Percentiles rank a stretch among this genome's conserved stretches.
These are phyloP conservation scores for Albatrellus ellisii DNA, from an alignment of 768 basidiomycete species.

Conservation along the genomic window DNA sequence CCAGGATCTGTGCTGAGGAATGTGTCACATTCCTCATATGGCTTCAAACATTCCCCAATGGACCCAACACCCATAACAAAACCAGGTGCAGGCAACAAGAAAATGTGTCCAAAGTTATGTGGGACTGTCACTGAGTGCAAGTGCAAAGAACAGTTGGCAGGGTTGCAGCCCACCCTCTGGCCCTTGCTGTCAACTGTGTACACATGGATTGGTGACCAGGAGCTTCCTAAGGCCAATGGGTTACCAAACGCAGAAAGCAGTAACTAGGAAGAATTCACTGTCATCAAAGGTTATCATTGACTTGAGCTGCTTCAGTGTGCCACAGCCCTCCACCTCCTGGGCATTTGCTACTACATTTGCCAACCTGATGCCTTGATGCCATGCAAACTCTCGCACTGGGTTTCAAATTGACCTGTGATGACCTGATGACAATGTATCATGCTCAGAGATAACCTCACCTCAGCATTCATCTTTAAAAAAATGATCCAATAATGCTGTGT, in stretches of 20 bases:
- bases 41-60: constrained; percentile 50
- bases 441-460: too few relatives aligned
- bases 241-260: too few relatives aligned
- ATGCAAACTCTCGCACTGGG: constrained; percentile 79
- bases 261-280: too few relatives aligned
- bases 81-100: constrained; percentile 91
- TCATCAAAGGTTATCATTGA: constrained; percentile 88
- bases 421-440: too few relatives aligned
- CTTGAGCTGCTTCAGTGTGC: constrained; percentile 57
- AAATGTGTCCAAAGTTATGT: constrained; percentile 89
- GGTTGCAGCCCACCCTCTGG: constrained; percentile 47
- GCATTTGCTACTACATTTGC: constrained; percentile 82
- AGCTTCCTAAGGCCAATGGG: too few relatives aligned
- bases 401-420: too few relatives aligned
- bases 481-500: too few relatives aligned
- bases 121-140: constrained; percentile 86
- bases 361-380: constrained; percentile 86
- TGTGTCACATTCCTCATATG: constrained; percentile 84
- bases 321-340: constrained; percentile 65
- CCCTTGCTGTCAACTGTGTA: constrained; percentile 48
- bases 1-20: constrained; percentile 90
- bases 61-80: constrained; percentile 93
- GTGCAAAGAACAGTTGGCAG: constrained; percentile 72
- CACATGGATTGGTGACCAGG: constrained; percentile 59
- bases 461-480: too few relatives aligned